Evolutionary conservation across 2,329 filamentous ascomycete species (phyloP), one percentile per base, ranked within the genome.

Genomic region (Sporothrix inflata): DNA sequence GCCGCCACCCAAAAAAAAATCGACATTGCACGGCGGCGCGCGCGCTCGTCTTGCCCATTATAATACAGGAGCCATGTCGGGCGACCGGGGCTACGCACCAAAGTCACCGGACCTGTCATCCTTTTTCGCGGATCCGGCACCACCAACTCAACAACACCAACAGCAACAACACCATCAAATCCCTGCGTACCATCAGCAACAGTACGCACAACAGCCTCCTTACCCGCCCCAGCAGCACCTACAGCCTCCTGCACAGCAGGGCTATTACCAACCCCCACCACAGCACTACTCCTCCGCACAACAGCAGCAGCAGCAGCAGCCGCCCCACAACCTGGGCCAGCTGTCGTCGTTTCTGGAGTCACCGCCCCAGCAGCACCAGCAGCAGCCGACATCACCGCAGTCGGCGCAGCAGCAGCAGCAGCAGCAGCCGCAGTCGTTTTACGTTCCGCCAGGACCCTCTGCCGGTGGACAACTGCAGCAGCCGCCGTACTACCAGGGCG

Each of bases 61-160:
- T 47, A 42, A 27, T 34, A 70, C 12, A 42, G 49, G 27, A 14
- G 19, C 81, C 82, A 87, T 87, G 82, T 83, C 82, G 76, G 82
- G 83, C 78, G 84, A 85, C 77, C 82, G 81, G 75, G 82, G 80
- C 74, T 89, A 88, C 81, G 86, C 85, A 76, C 87, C 87, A 76
- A 87, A 85, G 79, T 88, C 86, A 77, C 87, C 87, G 78, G 86
- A 89, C 82, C 84, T 89, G 75, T 88, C 86, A 73, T 87, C 85
- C 73, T 85, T 88, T 79, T 86, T 84, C 77, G 81, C 85, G 74
- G 78, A 80, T 61, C 74, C 76, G 70, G 77, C 76, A 68, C 74
- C 75, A 51, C 77, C 76, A 74, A 76, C 74, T 74, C 77, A 66
- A 14, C 75, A 75, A 63, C 77, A 61, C 19, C 57, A 65, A 45